Evolutionary conservation across 2,329 filamentous ascomycete species (phyloP).

Genomic region (Claviceps spartinae): DNA sequence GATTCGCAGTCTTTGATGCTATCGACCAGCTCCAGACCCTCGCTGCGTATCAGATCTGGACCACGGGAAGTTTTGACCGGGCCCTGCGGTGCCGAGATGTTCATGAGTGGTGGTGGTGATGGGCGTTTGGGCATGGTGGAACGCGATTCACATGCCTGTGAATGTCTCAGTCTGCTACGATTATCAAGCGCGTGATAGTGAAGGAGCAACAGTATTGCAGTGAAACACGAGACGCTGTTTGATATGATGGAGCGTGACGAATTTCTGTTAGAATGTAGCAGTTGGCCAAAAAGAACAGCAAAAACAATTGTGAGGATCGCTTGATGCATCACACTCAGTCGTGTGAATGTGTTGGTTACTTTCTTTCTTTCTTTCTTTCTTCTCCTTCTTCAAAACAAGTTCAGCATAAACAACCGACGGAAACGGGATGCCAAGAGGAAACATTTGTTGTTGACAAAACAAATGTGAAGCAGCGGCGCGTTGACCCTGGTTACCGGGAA

Average conservation of each 20-base stretch:
- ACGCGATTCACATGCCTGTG: neutral
- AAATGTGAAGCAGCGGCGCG: neutral
- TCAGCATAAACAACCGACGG: neutral
- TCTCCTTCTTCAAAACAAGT: neutral
- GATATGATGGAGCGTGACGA: neutral
- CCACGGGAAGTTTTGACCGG: conserved; percentile 25
- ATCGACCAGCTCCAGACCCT: conserved; percentile 20
- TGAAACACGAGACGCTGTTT: neutral
- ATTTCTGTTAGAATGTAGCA: neutral
- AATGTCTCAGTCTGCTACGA: neutral
- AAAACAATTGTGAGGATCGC: neutral
- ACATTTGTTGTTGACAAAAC: neutral
- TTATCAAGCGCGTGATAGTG: neutral
- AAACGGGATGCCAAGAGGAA: neutral
- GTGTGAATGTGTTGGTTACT: neutral
- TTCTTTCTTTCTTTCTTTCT: neutral
- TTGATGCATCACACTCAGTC: neutral
- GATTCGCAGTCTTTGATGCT: conserved; percentile 22
- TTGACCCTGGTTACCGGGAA: neutral
- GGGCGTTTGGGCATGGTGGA: conserved; percentile 8
- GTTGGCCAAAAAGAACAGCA: neutral
- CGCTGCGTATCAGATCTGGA: conserved; percentile 20
- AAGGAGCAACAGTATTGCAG: neutral
- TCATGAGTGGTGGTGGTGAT: conserved; percentile 12
- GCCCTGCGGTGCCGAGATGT: conserved; percentile 22